These are phyloP conservation scores for Piromyces sp. DNA, from an alignment of 192 early-diverging fungal species.

Conservation along the genomic window DNA sequence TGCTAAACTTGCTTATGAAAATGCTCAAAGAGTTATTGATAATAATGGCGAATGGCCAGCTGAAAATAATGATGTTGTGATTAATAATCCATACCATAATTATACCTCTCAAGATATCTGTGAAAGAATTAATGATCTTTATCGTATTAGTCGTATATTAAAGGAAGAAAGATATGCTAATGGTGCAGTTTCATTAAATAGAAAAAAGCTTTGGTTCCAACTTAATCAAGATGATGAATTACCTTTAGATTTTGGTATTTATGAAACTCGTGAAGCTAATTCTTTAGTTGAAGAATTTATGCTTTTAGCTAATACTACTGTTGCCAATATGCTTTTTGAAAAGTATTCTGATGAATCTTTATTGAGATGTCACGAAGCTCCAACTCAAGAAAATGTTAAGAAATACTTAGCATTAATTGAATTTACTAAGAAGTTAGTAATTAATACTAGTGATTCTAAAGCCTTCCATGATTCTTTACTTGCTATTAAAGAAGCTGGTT, in stretches of 20 bases:
- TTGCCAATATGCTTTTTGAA: neutral
- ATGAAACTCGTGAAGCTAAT: neutral
- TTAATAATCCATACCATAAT: neutral
- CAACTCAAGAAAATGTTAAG: neutral
- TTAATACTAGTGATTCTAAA: neutral
- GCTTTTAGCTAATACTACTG: neutral
- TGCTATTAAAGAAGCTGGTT: neutral
- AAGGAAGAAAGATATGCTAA: neutral
- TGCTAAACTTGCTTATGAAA: conserved; percentile 82
- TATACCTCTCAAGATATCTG: neutral
- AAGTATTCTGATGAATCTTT: neutral
- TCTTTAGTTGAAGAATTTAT: neutral
- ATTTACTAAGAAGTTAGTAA: neutral
- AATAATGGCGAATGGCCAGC: neutral
- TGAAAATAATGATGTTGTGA: conserved; percentile 34
- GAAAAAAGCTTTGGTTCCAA: neutral
- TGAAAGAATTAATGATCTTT: neutral
- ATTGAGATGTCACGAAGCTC: neutral
- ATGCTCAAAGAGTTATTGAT: conserved; percentile 70
- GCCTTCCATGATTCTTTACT: neutral
- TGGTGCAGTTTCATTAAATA: neutral
- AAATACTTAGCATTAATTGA: neutral
- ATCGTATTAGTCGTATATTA: neutral
- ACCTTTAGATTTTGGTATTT: neutral
- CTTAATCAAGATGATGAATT: neutral